Evolutionary conservation across 2,329 filamentous ascomycete species (phyloP).

Genomic region (Calonectria montana): DNA sequence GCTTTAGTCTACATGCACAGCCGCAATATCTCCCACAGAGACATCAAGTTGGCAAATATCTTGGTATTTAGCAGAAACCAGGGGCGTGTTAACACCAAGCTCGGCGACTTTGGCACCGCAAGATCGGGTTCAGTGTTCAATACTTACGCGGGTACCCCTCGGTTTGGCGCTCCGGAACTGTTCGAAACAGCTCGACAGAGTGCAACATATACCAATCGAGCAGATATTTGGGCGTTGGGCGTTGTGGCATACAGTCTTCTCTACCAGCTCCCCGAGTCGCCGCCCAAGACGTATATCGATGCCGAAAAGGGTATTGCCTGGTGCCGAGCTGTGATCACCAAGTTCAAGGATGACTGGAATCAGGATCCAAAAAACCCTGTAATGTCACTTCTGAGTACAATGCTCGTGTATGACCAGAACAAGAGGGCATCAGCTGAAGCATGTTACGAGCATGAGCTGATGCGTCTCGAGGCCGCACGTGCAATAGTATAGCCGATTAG

Average conservation of each 20-base stretch:
- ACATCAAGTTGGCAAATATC: neutral
- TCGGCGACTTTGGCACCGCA: neutral
- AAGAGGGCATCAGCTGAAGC: neutral
- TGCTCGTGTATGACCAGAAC: neutral
- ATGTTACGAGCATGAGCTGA: neutral
- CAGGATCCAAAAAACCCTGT: neutral
- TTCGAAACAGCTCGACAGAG: neutral
- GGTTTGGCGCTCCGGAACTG: neutral
- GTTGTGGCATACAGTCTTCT: neutral
- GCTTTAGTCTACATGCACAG: neutral
- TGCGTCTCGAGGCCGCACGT: neutral
- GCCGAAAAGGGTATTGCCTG: neutral
- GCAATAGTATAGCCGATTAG: neutral
- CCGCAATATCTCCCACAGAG: neutral
- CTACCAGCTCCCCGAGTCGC: neutral
- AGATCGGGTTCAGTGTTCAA: neutral
- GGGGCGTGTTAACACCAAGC: neutral
- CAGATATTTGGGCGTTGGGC: neutral
- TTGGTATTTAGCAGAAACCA: neutral
- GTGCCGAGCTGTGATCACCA: neutral
- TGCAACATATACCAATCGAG: neutral
- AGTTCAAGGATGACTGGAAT: neutral
- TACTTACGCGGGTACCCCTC: neutral
- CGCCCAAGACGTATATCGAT: neutral
- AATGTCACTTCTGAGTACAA: neutral